Percentiles rank a stretch among this genome's conserved stretches.
Evolutionary conservation across 192 early-diverging fungal genomes (phyloP).

Genomic region (Mortierella claussenii): DNA sequence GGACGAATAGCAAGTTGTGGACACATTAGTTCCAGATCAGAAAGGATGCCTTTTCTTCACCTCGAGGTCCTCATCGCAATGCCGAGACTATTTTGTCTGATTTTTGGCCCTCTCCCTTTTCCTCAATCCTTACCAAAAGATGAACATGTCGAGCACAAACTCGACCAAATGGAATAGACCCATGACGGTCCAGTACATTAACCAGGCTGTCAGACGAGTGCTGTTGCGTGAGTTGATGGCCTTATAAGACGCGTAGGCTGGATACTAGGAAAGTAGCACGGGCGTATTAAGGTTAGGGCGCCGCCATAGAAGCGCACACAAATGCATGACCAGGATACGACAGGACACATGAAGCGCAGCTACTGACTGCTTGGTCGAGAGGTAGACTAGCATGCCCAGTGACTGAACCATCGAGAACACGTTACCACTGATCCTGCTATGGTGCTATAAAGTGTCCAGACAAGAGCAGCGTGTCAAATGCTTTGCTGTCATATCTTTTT

Average conservation of each 20-base stretch:
- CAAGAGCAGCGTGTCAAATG: background rate
- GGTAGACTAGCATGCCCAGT: background rate
- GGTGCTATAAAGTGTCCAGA: constrained; percentile 3
- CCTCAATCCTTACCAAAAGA: constrained; percentile 48
- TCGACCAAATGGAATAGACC: constrained; percentile 40
- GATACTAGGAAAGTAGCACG: constrained; percentile 14
- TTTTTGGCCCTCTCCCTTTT: too few species aligned
- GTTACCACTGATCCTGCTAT: constrained; percentile 39
- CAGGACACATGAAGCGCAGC: too few species aligned
- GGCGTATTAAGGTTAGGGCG: background rate
- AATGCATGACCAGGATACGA: too few species aligned
- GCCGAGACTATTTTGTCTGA: too few species aligned
- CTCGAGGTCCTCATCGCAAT: too few species aligned
- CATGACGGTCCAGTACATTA: constrained; percentile 54
- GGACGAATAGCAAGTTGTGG: background rate
- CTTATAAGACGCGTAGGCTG: constrained; percentile 52
- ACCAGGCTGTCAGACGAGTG: constrained; percentile 41
- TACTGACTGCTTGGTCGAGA: too few species aligned
- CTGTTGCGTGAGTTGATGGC: constrained; percentile 33
- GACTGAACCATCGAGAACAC: background rate
- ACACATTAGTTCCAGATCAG: too few species aligned
- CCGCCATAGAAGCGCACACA: too few species aligned
- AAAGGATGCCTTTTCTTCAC: too few species aligned
- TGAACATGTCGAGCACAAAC: constrained; percentile 40
- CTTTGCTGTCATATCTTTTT: background rate